Evolutionary conservation across 805 yeast genomes (phyloP).

Genomic region (Brettanomyces sp.): DNA sequence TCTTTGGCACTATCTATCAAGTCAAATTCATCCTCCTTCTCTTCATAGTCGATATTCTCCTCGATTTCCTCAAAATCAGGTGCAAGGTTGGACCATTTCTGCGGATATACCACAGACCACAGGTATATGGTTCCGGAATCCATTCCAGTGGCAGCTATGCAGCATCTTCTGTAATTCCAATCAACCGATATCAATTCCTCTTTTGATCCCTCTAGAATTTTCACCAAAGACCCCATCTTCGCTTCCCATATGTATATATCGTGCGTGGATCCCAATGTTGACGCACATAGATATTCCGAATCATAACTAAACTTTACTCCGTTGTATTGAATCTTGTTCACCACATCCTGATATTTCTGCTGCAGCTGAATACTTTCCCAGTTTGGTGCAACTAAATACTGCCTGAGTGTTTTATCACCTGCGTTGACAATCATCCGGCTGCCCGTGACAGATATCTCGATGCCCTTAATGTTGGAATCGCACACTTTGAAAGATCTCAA

Average conservation of each 20-base stretch:
- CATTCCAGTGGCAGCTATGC: constrained; percentile 73
- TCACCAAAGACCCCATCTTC: constrained; percentile 69
- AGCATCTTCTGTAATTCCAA: constrained; percentile 73
- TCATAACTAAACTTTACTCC: constrained; percentile 63
- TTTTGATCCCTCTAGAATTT: constrained; percentile 83
- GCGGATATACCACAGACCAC: constrained; percentile 79
- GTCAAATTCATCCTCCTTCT: constrained; percentile 88
- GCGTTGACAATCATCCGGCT: constrained; percentile 61
- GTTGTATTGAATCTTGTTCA: constrained; percentile 84
- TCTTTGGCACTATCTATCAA: constrained; percentile 51
- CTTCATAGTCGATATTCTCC: constrained; percentile 81
- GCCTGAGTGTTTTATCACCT: constrained; percentile 70
- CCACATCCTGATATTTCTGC: constrained; percentile 84
- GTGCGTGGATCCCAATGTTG: constrained; percentile 81
- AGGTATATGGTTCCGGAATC: constrained; percentile 76
- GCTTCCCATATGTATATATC: constrained; percentile 93
- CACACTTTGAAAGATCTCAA: constrained; percentile 44
- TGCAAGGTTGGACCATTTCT: constrained; percentile 93
- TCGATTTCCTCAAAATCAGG: constrained; percentile 95
- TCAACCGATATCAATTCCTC: constrained; percentile 82
- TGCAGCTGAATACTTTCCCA: constrained; percentile 45
- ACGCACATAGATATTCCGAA: constrained; percentile 80
- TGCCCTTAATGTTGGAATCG: constrained; percentile 60
- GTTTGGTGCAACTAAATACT: constrained; percentile 22
- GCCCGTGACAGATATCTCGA: constrained; percentile 49